These are phyloP conservation scores for Xylaria bambusicola DNA, from an alignment of 495 filamentous ascomycete genomes.

Conservation along the genomic window DNA sequence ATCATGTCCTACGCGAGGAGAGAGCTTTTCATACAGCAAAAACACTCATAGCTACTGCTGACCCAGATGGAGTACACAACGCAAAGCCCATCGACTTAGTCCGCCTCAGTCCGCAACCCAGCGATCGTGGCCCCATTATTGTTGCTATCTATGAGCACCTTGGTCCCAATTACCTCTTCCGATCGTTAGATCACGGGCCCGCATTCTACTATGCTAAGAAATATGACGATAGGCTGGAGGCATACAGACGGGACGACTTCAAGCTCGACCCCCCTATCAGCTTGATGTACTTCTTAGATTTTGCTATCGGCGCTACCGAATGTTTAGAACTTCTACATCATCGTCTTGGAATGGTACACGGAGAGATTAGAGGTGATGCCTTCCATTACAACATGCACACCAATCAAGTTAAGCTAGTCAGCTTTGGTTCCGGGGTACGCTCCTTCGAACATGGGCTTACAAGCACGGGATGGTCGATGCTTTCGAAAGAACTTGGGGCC, in stretches of 20 bases:
- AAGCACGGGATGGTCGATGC: conserved; percentile 77
- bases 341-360: conserved; percentile 77
- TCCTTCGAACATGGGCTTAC: conserved; percentile 87
- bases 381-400: conserved; percentile 76
- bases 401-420: conserved; percentile 72
- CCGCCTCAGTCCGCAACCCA: conserved; percentile 61
- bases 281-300: conserved; percentile 76
- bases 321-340: conserved; percentile 87
- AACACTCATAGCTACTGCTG: conserved; percentile 66
- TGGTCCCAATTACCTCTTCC: conserved; percentile 69
- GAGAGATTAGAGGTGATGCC: conserved; percentile 83
- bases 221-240: conserved; percentile 49
- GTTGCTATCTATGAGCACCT: conserved; percentile 80
- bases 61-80: conserved; percentile 73
- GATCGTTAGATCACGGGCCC: conserved; percentile 73
- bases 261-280: conserved; percentile 62
- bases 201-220: conserved; percentile 63
- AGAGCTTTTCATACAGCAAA: conserved; percentile 79
- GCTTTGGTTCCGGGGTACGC: conserved; percentile 78
- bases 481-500: conserved; percentile 76
- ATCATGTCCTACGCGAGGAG: conserved; percentile 77
- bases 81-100: conserved; percentile 73
- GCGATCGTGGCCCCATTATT: conserved; percentile 64
- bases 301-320: conserved; percentile 82
- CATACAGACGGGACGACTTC: conserved; percentile 34